A percentile compares a stretch with the other conserved stretches of the same genome.
Conservation (phyloP, 2,329 filamentous ascomycete species). For the Diaporthe vaccinii region DNA sequence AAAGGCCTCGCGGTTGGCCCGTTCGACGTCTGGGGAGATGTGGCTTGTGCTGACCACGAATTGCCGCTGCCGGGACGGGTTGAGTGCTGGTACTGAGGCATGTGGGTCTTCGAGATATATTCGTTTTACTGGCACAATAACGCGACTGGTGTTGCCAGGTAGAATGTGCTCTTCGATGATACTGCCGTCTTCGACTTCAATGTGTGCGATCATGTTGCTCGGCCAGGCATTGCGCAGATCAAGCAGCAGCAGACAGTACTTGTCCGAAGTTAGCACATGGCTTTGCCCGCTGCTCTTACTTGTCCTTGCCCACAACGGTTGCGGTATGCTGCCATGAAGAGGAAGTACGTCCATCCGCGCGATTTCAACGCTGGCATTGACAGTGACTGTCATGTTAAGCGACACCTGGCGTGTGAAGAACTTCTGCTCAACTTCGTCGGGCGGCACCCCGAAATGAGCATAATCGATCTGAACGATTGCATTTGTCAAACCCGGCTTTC, state of each 20-base stretch:
- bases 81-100: conserved; percentile 82
- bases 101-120: conserved; percentile 83
- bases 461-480: conserved; percentile 89
- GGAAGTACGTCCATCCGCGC: conserved; percentile 84
- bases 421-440: conserved; percentile 75
- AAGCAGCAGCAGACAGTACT: conserved; percentile 83
- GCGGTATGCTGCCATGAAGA: conserved; percentile 76
- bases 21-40: conserved; percentile 83
- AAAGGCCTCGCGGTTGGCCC: conserved; percentile 84
- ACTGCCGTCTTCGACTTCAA: conserved; percentile 67
- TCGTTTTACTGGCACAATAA: conserved; percentile 82
- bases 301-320: conserved; percentile 67
- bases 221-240: conserved; percentile 95
- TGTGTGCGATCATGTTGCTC: conserved; percentile 76
- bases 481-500: conserved; percentile 85
- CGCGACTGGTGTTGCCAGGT: conserved; percentile 78
- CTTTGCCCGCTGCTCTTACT: conserved; percentile 49
- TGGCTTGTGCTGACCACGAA: conserved; percentile 89
- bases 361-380: conserved; percentile 91
- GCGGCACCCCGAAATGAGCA: conserved; percentile 79
- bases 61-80: conserved; percentile 87
- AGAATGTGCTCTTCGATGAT: conserved; percentile 69
- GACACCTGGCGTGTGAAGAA: conserved; percentile 90
- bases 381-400: conserved; percentile 86
- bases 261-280: conserved; percentile 62